Evolutionary conservation across 495 filamentous ascomycete species (phyloP), one percentile per base, ranked within the genome.

Genomic region (Jackrogersella minutella): DNA sequence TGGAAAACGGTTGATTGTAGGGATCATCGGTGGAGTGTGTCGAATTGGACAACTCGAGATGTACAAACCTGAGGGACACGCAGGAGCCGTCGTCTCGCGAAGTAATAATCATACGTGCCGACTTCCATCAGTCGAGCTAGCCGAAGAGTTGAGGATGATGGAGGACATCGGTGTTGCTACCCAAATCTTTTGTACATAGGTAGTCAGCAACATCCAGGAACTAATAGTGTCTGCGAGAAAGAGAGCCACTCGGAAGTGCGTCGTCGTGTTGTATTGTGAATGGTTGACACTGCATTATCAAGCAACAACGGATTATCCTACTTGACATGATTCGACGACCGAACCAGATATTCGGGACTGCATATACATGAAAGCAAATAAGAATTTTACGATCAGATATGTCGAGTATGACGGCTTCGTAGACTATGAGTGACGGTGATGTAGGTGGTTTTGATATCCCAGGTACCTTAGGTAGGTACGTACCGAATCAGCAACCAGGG

Each of bases 171-270:
- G 40, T 62, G 59, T 57, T 53, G 54, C 59, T 68, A 46, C 41
- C 49, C 59, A 51, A 68, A 63, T 11, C 50, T 14, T n/a, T 36
- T 63, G 65, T 68, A 69, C 59, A 64, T 69, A 69, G 24, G 41
- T 50, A 63, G 65, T 22, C 26, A 58, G 40, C 58, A 62, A 24
- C 64, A 57, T 43, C 52, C 37, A 40, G 53, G 58, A 37, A 63
- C 26, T 68, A 62, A 68, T 59, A 39, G 24, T 43, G 34, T 33
- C 47, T 67, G 40, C 55, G 52, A 5, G n/a, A 39, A 26, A 55
- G 40, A 16, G 26, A 37, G 26, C 21, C 13, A 30, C 44, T 59
- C 4, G 31, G 41, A 34, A 58, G 31, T 33, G 26, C 11, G 36
- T 66, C n/a, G 49, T 59, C 55, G 59, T 68, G 65, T 31, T 68